Evolutionary conservation across 805 yeast species (phyloP).

Genomic region (Schwanniomyces sp.): DNA sequence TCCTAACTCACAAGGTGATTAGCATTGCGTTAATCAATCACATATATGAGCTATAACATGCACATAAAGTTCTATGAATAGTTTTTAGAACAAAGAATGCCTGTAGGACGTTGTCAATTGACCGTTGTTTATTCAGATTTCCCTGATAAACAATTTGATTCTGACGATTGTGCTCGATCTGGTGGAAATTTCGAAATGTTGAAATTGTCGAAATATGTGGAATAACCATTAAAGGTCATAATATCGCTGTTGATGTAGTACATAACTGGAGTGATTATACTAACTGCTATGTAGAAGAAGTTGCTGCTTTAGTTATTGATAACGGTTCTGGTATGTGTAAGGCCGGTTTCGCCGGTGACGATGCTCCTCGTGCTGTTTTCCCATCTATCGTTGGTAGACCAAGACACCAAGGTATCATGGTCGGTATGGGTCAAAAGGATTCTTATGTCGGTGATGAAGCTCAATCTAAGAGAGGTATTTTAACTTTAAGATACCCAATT

Average conservation of each 20-base stretch:
- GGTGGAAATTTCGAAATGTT: not conserved
- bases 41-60: not conserved
- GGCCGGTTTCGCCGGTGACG: slow-evolving; percentile 99
- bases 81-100: not conserved
- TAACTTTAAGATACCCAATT: slow-evolving; percentile 97
- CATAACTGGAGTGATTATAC: slow-evolving; percentile 8
- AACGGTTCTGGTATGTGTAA: slow-evolving; percentile 99
- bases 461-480: slow-evolving; percentile 99
- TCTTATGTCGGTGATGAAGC: slow-evolving; percentile 99
- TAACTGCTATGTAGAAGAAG: slow-evolving; percentile 39
- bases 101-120: not conserved
- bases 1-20: not conserved
- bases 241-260: not conserved
- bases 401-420: slow-evolving; percentile 99
- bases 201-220: not conserved
- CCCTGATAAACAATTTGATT: not conserved
- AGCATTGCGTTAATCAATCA: not conserved
- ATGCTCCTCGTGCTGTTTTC: slow-evolving; percentile 99
- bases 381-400: slow-evolving; percentile 99
- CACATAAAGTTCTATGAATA: not conserved
- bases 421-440: slow-evolving; percentile 99
- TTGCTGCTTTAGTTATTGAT: slow-evolving; percentile 81
- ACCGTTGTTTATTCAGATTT: not conserved
- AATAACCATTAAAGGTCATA: not conserved
- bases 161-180: not conserved